Evolutionary conservation across 2,329 filamentous ascomycete species (phyloP).

Genomic region (Xylariales sp.): DNA sequence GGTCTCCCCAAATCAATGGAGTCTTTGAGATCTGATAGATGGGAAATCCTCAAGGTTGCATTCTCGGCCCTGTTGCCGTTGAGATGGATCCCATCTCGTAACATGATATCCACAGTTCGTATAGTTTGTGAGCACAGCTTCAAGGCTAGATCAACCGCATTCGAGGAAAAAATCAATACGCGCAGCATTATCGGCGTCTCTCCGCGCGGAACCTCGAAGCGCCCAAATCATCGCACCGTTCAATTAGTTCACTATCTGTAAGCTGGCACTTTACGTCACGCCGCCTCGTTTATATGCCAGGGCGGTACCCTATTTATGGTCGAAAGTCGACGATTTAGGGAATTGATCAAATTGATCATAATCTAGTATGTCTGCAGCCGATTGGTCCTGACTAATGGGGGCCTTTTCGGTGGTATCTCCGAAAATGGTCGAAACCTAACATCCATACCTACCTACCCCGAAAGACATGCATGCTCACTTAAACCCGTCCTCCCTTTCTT

Average conservation of each 20-base stretch:
- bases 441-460: too few species aligned
- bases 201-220: slow-evolving; percentile 17
- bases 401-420: too few species aligned
- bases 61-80: slow-evolving; percentile 26
- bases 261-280: neutral
- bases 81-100: slow-evolving; percentile 18
- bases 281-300: neutral
- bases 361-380: too few species aligned
- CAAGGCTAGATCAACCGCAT: slow-evolving; percentile 22
- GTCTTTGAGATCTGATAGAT: slow-evolving; percentile 35
- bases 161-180: neutral
- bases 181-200: neutral
- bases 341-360: too few species aligned
- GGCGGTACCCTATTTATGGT: too few species aligned
- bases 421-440: too few species aligned
- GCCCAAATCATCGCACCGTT: slow-evolving; percentile 18
- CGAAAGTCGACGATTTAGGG: too few species aligned
- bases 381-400: too few species aligned
- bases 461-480: too few species aligned
- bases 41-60: slow-evolving; percentile 36
- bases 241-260: neutral
- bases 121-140: slow-evolving; percentile 3
- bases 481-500: too few species aligned
- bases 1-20: slow-evolving; percentile 16
- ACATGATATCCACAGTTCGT: slow-evolving; percentile 18